Base-by-base conservation (phyloP, 345 rosid species). In the Barbarea vulgaris region DNA sequence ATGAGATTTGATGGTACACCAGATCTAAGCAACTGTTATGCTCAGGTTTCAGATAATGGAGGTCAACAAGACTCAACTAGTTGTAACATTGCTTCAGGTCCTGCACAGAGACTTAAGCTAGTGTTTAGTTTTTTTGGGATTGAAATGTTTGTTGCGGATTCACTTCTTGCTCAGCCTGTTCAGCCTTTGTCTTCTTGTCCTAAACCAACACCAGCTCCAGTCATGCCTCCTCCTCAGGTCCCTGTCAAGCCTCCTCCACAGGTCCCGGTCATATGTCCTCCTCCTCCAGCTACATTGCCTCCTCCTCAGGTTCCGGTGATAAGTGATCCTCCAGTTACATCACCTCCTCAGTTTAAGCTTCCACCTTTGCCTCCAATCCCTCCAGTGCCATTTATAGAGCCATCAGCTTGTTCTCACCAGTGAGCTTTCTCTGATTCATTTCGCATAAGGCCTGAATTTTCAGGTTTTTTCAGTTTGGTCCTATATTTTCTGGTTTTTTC, bases 401-500 rank as follows among this genome's bases (percentile, higher is more conserved):
- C 91, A 67, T 90, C 97, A 7, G 96, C 96, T 33, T 95, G 97
- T 71, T 69, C 96, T 9, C 84, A 90, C 72, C 84, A 84, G 97
- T 88, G 85, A 88, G 96, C 82, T 56, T 52, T 22, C 55, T 11
- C n/a, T 34, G 5, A 54, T 0, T 5, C 69, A 19, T 21, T 62
- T 62, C 27, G 54, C 33, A 11, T 13, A 5, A 37, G 37, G 19
- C 19, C 37, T 24, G 3, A 0, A 4, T 19, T 34, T 51, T 18
- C 33, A 4, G 50, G 50, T 33, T 47, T 66, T 51, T 46, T 39
- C 10, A 0, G 21, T 46, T 52, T 4, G 25, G 58, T 65, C 9
- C 33, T 13, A 18, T 47, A 42, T 61, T 47, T 50, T 8, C 6
- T 2, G 48, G 51, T 54, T 50, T 11, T 6, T 11, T 22, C 4